Conservation (phyloP, 78 protist genomes). For the Polysphondylium violaceum region DNA sequence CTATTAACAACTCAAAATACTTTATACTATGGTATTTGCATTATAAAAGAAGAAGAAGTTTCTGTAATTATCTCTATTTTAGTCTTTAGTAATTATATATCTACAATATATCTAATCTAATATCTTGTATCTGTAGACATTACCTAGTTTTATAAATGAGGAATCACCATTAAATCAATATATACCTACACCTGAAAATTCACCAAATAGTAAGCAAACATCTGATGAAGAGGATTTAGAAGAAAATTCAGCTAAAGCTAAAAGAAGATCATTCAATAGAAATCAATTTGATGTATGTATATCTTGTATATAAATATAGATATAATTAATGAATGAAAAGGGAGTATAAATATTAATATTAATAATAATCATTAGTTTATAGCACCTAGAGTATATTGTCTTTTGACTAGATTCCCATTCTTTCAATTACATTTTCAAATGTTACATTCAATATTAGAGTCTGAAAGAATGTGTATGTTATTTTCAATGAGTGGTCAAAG, state of each 20-base stretch:
- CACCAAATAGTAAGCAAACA: constrained; percentile 17
- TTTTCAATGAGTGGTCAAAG: constrained; percentile 49
- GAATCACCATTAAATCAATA: constrained; percentile 30
- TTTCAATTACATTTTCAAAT: constrained; percentile 77
- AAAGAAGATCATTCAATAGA: constrained; percentile 52
- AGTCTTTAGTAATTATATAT: not conserved
- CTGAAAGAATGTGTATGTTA: constrained; percentile 74
- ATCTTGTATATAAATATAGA: not conserved
- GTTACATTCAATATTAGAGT: constrained; percentile 65
- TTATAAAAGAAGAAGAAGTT: constrained; percentile 72
- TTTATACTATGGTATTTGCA: constrained; percentile 74
- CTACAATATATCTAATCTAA: not conserved
- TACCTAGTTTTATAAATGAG: constrained; percentile 39
- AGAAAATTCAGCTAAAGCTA: not conserved
- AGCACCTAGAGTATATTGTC: constrained; percentile 78
- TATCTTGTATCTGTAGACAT: not conserved
- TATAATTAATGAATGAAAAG: not conserved
- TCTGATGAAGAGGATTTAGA: not conserved
- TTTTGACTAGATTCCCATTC: constrained; percentile 69
- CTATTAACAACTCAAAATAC: constrained; percentile 29
- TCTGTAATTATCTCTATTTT: constrained; percentile 20
- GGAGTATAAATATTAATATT: not conserved
- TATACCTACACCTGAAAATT: constrained; percentile 14
- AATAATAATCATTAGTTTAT: constrained; percentile 28
- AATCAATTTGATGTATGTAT: constrained; percentile 55